phyloP scores from a whole-genome alignment of 2,329 filamentous ascomycete genomes.

The Aspergillus sp. region DNA sequence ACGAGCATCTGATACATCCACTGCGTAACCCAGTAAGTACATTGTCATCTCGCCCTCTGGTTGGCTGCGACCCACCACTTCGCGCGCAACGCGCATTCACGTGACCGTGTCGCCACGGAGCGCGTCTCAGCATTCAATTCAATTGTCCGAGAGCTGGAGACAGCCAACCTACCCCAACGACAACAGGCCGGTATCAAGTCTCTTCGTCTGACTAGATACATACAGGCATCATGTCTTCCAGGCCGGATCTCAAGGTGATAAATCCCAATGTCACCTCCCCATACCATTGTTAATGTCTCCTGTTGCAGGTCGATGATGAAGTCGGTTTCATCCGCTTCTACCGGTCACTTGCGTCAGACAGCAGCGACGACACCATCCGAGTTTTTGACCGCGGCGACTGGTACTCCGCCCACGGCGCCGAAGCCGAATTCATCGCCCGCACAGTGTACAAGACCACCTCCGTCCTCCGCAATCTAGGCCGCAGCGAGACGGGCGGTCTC shows the following conservation, averaged over 20 bases:
- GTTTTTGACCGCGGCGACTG: conserved; percentile 94
- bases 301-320: conserved; percentile 81
- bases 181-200: conserved; percentile 8
- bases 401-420: conserved; percentile 66
- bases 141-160: not conserved
- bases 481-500: conserved; percentile 77
- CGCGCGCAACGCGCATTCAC: conserved; percentile 35
- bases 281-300: conserved; percentile 5
- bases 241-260: conserved; percentile 67
- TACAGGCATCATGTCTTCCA: conserved; percentile 60
- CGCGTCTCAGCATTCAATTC: conserved; percentile 17
- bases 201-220: conserved; percentile 11
- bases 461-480: conserved; percentile 84
- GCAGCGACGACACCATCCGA: conserved; percentile 66
- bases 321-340: conserved; percentile 96
- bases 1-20: not conserved
- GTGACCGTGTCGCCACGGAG: conserved; percentile 26
- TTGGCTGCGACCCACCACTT: conserved; percentile 14
- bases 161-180: conserved; percentile 1
- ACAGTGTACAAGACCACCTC: conserved; percentile 98
- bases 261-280: not conserved
- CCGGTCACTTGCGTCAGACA: conserved; percentile 72
- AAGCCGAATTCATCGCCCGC: conserved; percentile 48
- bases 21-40: no score
- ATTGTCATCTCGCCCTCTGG: conserved; percentile 1